A percentile compares a stretch with the other conserved stretches of the same genome.
phyloP scores from a whole-genome alignment of 1,284 basidiomycete genomes.

The Schizophyllum amplum region DNA sequence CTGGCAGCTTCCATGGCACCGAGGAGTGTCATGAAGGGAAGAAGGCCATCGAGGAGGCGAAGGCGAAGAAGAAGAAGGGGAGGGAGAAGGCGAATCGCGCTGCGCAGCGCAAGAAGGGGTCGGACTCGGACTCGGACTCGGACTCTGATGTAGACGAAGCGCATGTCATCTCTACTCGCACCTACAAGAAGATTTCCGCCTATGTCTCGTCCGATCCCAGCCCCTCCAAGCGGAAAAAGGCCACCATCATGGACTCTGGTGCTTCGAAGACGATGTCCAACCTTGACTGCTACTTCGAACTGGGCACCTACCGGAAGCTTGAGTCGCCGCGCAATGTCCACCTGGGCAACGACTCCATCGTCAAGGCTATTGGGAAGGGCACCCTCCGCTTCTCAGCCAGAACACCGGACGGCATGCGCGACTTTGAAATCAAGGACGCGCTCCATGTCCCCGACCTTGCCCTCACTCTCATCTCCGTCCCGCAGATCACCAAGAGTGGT shows the following conservation, averaged over 20 bases:
- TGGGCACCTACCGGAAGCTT: not conserved
- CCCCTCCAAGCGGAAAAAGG: too few species aligned
- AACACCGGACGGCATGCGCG: not conserved
- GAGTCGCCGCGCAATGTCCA: not conserved
- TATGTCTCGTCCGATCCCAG: too few species aligned
- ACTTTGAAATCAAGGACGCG: not conserved
- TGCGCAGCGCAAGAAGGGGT: too few species aligned
- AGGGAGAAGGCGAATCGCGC: too few species aligned
- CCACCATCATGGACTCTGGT: not conserved
- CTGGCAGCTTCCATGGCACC: too few species aligned
- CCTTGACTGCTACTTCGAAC: not conserved
- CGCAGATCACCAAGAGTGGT: not conserved
- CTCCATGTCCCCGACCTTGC: not conserved
- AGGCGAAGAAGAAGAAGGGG: too few species aligned
- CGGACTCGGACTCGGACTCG: too few species aligned
- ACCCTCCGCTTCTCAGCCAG: constrained; percentile 1
- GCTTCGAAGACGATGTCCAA: constrained; percentile 1
- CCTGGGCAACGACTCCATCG: constrained; percentile 8
- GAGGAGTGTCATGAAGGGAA: too few species aligned
- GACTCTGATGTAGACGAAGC: too few species aligned
- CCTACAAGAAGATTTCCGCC: too few species aligned
- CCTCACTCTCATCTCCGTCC: not conserved
- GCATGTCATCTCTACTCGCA: too few species aligned
- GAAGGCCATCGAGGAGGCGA: too few species aligned
- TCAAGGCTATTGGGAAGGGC: constrained; percentile 15